These are phyloP conservation scores for Medicago arabica DNA, from an alignment of 306 rosid genomes.

Conservation along the genomic window DNA sequence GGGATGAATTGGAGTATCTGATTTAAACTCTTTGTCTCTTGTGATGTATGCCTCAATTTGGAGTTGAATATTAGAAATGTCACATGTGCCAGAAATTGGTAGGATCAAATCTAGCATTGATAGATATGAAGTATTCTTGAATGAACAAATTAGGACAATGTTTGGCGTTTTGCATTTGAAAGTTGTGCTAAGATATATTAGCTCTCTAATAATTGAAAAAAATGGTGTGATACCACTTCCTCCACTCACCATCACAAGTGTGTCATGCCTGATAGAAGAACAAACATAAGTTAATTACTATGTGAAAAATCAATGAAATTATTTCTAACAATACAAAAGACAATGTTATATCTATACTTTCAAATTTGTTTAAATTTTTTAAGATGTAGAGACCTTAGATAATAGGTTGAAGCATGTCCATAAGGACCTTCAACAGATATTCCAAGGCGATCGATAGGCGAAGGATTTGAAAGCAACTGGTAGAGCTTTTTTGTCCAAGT, in stretches of 20 bases:
- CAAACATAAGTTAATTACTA: slow-evolving; percentile 13
- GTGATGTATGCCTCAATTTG: slow-evolving; percentile 77
- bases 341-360: not conserved
- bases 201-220: slow-evolving; percentile 70
- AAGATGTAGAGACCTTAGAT: slow-evolving; percentile 50
- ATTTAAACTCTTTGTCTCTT: slow-evolving; percentile 53
- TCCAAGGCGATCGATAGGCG: slow-evolving; percentile 49
- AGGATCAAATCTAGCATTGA: slow-evolving; percentile 73
- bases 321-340: not conserved
- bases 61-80: slow-evolving; percentile 49
- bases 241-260: slow-evolving; percentile 74
- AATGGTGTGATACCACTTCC: slow-evolving; percentile 92
- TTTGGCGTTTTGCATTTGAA: slow-evolving; percentile 59
- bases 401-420: slow-evolving; percentile 64
- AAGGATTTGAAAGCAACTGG: slow-evolving; percentile 60
- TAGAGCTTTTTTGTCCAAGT: slow-evolving; percentile 71
- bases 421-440: slow-evolving; percentile 86
- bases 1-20: slow-evolving; percentile 27
- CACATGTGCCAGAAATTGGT: slow-evolving; percentile 51
- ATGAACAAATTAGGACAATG: slow-evolving; percentile 58
- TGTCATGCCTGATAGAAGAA: slow-evolving; percentile 56
- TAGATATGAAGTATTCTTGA: slow-evolving; percentile 53
- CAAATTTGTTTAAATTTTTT: too few species aligned
- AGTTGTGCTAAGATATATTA: slow-evolving; percentile 44
- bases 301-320: not conserved